A percentile compares a stretch with the other conserved stretches of the same genome.
Evolutionary conservation across 1,284 basidiomycete species (phyloP).

Genomic region (Microbotryum silenes-acaulis): DNA sequence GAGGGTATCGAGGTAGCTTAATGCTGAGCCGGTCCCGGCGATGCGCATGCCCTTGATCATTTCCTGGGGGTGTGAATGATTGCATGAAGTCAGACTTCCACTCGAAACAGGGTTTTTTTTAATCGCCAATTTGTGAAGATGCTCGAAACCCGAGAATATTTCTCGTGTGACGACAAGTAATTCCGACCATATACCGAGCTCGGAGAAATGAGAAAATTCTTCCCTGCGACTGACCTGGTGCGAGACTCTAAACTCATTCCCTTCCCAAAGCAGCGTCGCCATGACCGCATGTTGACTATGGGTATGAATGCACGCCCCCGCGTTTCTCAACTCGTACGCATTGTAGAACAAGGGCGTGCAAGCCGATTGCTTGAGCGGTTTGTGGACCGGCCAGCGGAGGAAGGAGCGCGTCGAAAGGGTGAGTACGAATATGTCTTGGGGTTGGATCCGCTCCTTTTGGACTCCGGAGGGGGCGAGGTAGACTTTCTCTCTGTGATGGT

Average conservation of each 20-base stretch:
- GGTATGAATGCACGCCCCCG: slow-evolving; percentile 77
- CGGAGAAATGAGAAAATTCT: no score
- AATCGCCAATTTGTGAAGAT: no score
- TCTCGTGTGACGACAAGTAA: not conserved
- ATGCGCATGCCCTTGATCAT: slow-evolving; percentile 84
- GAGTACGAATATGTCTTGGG: slow-evolving; percentile 74
- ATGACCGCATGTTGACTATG: slow-evolving; percentile 68
- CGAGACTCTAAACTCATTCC: slow-evolving; percentile 62
- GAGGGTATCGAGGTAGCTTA: slow-evolving; percentile 76
- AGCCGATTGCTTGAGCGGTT: slow-evolving; percentile 39
- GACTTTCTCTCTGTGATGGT: slow-evolving; percentile 57
- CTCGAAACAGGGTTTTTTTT: no score
- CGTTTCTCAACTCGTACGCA: slow-evolving; percentile 65
- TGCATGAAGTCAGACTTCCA: slow-evolving; percentile 5
- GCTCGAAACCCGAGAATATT: not conserved
- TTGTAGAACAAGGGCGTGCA: slow-evolving; percentile 82
- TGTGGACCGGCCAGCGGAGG: slow-evolving; percentile 58
- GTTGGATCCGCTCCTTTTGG: slow-evolving; percentile 74
- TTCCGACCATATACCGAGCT: no score
- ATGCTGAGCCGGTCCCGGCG: slow-evolving; percentile 59
- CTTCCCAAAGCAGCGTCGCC: slow-evolving; percentile 67
- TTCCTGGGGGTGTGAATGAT: slow-evolving; percentile 39
- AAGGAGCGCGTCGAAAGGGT: slow-evolving; percentile 62
- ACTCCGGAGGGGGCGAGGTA: slow-evolving; percentile 81
- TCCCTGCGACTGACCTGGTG: slow-evolving; percentile 49